Conservation (phyloP, 2,329 filamentous ascomycete species). For the Ascochyta rabiei region DNA sequence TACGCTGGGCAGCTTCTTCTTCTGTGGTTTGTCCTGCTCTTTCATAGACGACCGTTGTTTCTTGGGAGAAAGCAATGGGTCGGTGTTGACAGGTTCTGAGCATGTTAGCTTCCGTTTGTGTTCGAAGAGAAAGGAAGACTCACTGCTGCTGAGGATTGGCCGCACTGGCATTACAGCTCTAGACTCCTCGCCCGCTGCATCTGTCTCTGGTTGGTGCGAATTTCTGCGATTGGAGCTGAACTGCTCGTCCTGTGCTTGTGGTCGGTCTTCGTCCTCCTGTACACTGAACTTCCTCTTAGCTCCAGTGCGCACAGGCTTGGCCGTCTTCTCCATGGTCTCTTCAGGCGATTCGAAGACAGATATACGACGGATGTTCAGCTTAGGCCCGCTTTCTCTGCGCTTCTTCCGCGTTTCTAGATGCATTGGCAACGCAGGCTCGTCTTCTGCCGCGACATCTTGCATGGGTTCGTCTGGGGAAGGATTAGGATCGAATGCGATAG, state of each 20-base stretch:
- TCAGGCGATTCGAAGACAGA: slow-evolving; percentile 53
- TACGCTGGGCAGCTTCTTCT: slow-evolving; percentile 28
- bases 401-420: slow-evolving; percentile 61
- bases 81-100: slow-evolving; percentile 58
- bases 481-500: slow-evolving; percentile 52
- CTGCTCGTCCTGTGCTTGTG: slow-evolving; percentile 43
- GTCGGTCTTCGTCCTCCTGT: slow-evolving; percentile 56
- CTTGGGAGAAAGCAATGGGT: slow-evolving; percentile 51
- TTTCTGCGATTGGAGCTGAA: slow-evolving; percentile 56
- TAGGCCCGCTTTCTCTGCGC: slow-evolving; percentile 58
- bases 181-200: slow-evolving; percentile 22
- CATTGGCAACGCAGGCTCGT: slow-evolving; percentile 48
- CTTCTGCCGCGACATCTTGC: slow-evolving; percentile 43
- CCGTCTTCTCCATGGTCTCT: slow-evolving; percentile 32
- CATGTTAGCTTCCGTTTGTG: slow-evolving; percentile 24
- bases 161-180: slow-evolving; percentile 31
- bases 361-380: slow-evolving; percentile 49
- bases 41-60: slow-evolving; percentile 42
- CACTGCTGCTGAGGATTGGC: slow-evolving; percentile 53
- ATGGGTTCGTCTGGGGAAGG: slow-evolving; percentile 29
- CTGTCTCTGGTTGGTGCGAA: slow-evolving; percentile 26
- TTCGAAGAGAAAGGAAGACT: slow-evolving; percentile 21
- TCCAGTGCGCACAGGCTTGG: slow-evolving; percentile 51
- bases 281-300: slow-evolving; percentile 64
- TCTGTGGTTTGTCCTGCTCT: slow-evolving; percentile 36